Percentiles rank a stretch among this genome's conserved stretches.
phyloP scores from a whole-genome alignment of 495 filamentous ascomycete species.

The Usnea hakonensis region DNA sequence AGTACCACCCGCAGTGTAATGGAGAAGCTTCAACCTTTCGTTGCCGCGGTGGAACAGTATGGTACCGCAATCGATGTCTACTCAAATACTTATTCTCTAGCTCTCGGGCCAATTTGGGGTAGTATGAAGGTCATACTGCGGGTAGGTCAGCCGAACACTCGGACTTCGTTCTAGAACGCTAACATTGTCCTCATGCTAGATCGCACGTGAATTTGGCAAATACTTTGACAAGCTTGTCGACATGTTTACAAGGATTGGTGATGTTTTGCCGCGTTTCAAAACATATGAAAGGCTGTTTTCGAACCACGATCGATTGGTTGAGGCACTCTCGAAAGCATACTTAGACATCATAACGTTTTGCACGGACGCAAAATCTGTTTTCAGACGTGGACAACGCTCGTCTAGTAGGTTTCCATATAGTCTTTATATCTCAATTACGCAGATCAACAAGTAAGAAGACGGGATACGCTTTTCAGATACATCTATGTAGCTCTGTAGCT shows the following conservation, averaged over 20 bases:
- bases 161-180: not conserved
- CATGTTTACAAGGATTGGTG: slow-evolving; percentile 35
- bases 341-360: slow-evolving; percentile 37
- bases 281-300: slow-evolving; percentile 29
- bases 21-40: slow-evolving; percentile 29
- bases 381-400: slow-evolving; percentile 17
- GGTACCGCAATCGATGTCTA: slow-evolving; percentile 34
- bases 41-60: slow-evolving; percentile 33
- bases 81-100: slow-evolving; percentile 28
- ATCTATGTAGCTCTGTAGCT: too few relatives aligned
- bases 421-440: too few relatives aligned
- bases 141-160: not conserved
- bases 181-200: not conserved
- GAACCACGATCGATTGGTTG: slow-evolving; percentile 29
- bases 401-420: not conserved
- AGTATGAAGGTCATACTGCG: slow-evolving; percentile 35
- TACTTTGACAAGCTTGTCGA: slow-evolving; percentile 34
- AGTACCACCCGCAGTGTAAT: slow-evolving; percentile 26
- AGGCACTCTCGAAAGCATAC: slow-evolving; percentile 32
- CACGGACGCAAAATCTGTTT: slow-evolving; percentile 27
- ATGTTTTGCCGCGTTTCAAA: slow-evolving; percentile 33
- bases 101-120: slow-evolving; percentile 38
- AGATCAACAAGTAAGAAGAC: too few relatives aligned
- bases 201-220: slow-evolving; percentile 29
- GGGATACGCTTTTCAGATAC: too few relatives aligned